Base-by-base conservation (phyloP, 371 early-diverging fungal species). In the Circinella minor region DNA sequence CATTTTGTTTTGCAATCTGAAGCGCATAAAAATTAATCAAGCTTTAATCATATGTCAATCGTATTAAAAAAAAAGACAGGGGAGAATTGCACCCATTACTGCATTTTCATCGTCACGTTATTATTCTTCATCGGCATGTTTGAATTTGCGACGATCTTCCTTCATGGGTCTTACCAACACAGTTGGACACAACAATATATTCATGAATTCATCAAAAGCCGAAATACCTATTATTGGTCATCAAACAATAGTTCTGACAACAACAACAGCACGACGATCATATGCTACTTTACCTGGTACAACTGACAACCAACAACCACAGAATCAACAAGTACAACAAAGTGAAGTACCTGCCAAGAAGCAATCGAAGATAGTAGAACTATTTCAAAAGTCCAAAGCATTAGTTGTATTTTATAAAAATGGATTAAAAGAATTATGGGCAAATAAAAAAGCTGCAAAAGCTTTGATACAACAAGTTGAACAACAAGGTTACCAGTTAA, bases 371-470 rank as follows among this genome's bases (percentile, higher is more conserved):
- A 68, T 84, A 18, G 74, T 66, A 9, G 66, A 78, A 61, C 67
- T 82, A 1, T 71, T 71, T 36, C 69, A 84, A 43, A 74, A 84
- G 36, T 79, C 83, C 4, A 86, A 84, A 59, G 82, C 80, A 27
- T 63, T 84, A 6, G 63, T 82, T 18, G 60, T 54, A 13, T 84
- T 85, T 62, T 90, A 89, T 73, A 88, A 89, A 72, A 79, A 88
- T 62, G 91, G 91, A 0, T 66, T 89, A 11, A 87, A 89, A 64
- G 66, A 79, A 27, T 71, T 90, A 3, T 90, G 88, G 85, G 75
- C 72, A n/a, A 89, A 90, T 66, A 78, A 83, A 51, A 83, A 85
- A 61, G 63, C 69, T 51, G 78, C 77, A 20, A 78, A 82, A 46
- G 76, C 70, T 0, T 67, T 85, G 13, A 61, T 68, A 20, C 65